These are phyloP conservation scores for Ceriops tagal DNA, from an alignment of 345 rosid genomes.

Conservation along the genomic window DNA sequence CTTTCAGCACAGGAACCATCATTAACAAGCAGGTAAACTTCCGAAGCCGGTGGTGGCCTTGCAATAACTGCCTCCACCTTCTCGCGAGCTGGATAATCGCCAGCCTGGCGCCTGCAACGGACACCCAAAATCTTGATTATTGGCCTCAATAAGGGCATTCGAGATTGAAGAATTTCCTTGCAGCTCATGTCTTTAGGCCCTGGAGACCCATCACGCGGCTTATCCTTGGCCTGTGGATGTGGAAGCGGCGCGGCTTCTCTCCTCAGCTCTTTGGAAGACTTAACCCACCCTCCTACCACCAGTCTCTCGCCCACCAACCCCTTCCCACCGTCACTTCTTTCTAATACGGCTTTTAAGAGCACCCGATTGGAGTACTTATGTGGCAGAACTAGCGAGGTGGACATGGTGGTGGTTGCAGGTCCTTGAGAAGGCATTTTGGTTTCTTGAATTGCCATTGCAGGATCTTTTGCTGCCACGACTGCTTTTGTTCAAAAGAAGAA, in stretches of 20 bases:
- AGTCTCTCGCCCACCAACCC: neutral
- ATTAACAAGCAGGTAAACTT: conserved; percentile 42
- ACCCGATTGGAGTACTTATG: neutral
- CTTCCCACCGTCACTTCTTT: neutral
- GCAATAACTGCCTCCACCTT: conserved; percentile 37
- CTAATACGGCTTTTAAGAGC: neutral
- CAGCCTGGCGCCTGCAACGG: conserved; percentile 8
- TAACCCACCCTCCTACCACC: conserved; percentile 87
- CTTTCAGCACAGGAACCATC: conserved; percentile 70
- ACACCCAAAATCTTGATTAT: conserved; percentile 55
- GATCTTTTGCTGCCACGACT: conserved; percentile 28
- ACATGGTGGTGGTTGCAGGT: neutral
- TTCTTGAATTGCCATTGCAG: neutral
- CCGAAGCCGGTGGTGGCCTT: conserved; percentile 27
- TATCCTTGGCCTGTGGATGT: conserved; percentile 17
- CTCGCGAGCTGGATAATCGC: conserved; percentile 29
- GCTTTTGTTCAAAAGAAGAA: too few relatives aligned
- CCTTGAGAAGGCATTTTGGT: neutral
- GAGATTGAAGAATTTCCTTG: conserved; percentile 61
- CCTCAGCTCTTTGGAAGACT: conserved; percentile 56
- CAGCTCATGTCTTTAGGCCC: conserved; percentile 41
- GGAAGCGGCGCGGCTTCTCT: conserved; percentile 33
- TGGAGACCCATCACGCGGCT: conserved; percentile 1
- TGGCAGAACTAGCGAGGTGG: neutral
- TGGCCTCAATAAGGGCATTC: conserved; percentile 57